These are phyloP conservation scores for Ceratocystis alfenasii DNA, from an alignment of 2,329 filamentous ascomycete species.

Conservation along the genomic window DNA sequence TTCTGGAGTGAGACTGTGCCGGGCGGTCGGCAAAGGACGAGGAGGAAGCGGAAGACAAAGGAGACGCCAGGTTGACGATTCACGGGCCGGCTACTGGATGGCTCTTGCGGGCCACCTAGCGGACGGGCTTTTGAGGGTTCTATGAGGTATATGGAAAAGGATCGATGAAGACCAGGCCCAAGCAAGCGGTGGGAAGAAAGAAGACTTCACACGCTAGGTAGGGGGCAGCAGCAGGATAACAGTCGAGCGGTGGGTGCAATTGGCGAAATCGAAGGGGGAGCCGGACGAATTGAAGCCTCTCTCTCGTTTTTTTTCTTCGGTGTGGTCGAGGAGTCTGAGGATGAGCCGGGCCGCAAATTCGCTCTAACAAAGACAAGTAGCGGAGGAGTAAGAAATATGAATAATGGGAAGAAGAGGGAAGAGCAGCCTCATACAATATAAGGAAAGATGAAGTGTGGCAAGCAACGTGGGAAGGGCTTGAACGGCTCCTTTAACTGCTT, in stretches of 20 bases:
- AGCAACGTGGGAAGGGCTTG: not conserved
- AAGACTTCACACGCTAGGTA: not conserved
- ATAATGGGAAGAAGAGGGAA: not conserved
- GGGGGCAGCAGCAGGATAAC: not conserved
- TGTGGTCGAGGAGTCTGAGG: not conserved
- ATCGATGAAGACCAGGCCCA: not conserved
- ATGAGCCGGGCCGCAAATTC: not conserved
- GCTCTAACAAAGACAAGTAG: not conserved
- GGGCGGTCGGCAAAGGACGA: slow-evolving; percentile 43
- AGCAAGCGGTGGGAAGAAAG: not conserved
- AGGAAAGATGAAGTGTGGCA: not conserved
- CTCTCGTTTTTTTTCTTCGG: not conserved
- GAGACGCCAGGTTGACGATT: slow-evolving; percentile 25
- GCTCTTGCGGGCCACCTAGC: slow-evolving; percentile 21
- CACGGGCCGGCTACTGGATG: slow-evolving; percentile 21
- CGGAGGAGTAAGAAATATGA: not conserved
- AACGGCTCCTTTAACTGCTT: not conserved
- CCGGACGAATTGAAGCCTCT: not conserved
- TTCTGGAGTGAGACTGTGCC: slow-evolving; percentile 38
- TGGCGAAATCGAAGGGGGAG: not conserved
- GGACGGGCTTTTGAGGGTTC: slow-evolving; percentile 19
- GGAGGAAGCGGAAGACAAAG: slow-evolving; percentile 33
- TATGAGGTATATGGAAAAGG: not conserved
- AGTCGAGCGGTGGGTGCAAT: not conserved
- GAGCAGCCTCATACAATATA: not conserved